Evolutionary conservation across 1,284 basidiomycete species (phyloP).

Genomic region (Moniliophthora roreri): DNA sequence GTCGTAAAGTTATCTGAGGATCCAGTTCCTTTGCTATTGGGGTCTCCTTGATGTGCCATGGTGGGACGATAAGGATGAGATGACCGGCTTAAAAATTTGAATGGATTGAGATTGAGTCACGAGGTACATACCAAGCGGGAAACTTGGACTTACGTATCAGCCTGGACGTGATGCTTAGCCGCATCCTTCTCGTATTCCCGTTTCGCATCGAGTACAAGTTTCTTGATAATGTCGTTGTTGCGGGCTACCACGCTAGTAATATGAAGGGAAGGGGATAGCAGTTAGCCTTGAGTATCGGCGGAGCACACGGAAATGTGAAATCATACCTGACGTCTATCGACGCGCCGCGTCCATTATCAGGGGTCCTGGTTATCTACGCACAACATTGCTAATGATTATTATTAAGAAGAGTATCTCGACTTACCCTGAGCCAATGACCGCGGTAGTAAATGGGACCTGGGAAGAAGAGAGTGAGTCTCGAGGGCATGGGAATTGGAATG

Average conservation of each 20-base stretch:
- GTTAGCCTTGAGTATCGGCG: neutral
- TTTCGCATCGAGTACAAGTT: constrained; percentile 80
- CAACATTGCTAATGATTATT: neutral
- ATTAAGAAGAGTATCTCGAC: constrained; percentile 22
- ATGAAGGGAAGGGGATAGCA: constrained; percentile 9
- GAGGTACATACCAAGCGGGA: no score
- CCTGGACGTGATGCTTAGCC: constrained; percentile 84
- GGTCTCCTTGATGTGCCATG: no score
- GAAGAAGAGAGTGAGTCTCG: constrained; percentile 20
- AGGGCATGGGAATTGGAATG: constrained; percentile 21
- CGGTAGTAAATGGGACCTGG: constrained; percentile 67
- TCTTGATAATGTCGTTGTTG: constrained; percentile 82
- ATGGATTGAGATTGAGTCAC: no score
- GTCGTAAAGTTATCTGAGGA: no score
- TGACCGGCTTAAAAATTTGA: no score
- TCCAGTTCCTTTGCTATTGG: no score
- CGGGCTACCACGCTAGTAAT: constrained; percentile 73
- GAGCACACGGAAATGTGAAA: constrained; percentile 16
- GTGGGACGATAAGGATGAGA: no score
- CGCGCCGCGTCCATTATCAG: constrained; percentile 66
- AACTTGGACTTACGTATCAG: constrained; percentile 77
- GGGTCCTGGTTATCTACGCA: constrained; percentile 72
- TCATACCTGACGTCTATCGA: constrained; percentile 76
- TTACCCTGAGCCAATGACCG: constrained; percentile 81
- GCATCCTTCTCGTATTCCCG: constrained; percentile 85